Percentiles rank a stretch among this genome's conserved stretches.
These are phyloP conservation scores for Cyclostephanos tholiformis DNA, from an alignment of 108 stramenopile genomes.

Conservation along the genomic window DNA sequence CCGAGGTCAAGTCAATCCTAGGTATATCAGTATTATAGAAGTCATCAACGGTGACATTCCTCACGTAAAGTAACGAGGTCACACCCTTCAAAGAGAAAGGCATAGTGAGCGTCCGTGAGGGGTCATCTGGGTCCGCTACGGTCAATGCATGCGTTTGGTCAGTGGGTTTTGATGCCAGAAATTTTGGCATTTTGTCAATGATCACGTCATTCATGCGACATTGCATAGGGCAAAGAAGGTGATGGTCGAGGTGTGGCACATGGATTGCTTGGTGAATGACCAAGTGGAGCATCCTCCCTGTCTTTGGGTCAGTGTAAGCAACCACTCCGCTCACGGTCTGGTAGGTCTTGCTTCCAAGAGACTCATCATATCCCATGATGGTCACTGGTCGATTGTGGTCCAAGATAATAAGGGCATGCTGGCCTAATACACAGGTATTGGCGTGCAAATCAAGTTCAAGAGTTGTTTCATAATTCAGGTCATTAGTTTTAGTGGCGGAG, in stretches of 20 bases:
- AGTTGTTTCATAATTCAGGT: conserved; percentile 9
- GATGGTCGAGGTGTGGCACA: conserved; percentile 21
- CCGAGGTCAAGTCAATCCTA: conserved; percentile 17
- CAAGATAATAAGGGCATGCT: conserved; percentile 1
- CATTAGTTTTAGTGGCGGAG: background rate
- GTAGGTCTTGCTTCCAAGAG: background rate
- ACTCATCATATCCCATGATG: conserved; percentile 5
- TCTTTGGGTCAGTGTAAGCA: background rate
- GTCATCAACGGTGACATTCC: background rate
- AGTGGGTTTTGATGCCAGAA: conserved; percentile 12
- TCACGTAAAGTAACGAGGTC: conserved; percentile 6
- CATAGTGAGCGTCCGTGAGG: background rate
- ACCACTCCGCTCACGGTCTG: conserved; percentile 1
- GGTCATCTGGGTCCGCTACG: background rate
- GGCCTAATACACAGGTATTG: conserved; percentile 19
- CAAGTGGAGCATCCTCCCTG: conserved; percentile 1
- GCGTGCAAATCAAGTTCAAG: conserved; percentile 32
- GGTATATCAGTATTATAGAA: background rate
- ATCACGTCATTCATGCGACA: conserved; percentile 21
- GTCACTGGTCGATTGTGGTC: conserved; percentile 6
- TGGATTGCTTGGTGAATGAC: conserved; percentile 20
- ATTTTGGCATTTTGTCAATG: conserved; percentile 22
- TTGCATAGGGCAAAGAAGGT: conserved; percentile 38
- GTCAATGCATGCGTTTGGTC: conserved; percentile 15
- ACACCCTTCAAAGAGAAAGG: background rate